Evolutionary conservation across 768 basidiomycete genomes (phyloP), one percentile per base, ranked within the genome.

Genomic region (Phanerochaete carnosa): DNA sequence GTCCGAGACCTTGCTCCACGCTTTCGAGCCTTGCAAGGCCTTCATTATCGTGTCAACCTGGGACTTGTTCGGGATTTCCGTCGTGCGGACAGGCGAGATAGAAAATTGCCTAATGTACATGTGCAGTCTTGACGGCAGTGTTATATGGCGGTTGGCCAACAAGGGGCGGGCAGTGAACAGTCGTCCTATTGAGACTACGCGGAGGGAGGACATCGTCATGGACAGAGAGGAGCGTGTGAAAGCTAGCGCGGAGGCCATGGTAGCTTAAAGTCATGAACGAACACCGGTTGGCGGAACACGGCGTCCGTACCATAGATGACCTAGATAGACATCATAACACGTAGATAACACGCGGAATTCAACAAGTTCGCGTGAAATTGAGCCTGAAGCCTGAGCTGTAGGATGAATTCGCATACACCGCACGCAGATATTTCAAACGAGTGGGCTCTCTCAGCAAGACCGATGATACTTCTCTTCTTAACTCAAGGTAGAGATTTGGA

Each of bases 1-100:
- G 7, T 52, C 26, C 29, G 45, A 16, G 2, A 66, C 52, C 12
- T 59, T 43, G 22, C 45, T 49, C 50, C 55, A 59, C 37, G 60
- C 16, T 32, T 63, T 60, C 7, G 53, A 37, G 33, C 56, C 55
- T 28, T 37, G 28, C 26, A 63, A 28, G 12, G 53, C 55, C 16
- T 49, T 4, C 43, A 52, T 45, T 16, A 57, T 45, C 30, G 52
- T 16, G 32, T 57, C 52, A 32, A 49, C 32, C 30, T 56, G 37
- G 23, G 57, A 45, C 32, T 43, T 61, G 15, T 43, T 19, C 39
- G 55, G 51, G 26, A 26, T 59, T 26, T 45, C 53, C 39, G 39
- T 22, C 22, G 55, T 26, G 16, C 60, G 52, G 26, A n/a, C 50
- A 9, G 9, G n/a, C 37, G 57, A 30, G 16, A 28, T 28, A 11